These are phyloP conservation scores for Herpetomonas samuelpessoai DNA, from an alignment of 208 protist genomes.

Conservation along the genomic window DNA sequence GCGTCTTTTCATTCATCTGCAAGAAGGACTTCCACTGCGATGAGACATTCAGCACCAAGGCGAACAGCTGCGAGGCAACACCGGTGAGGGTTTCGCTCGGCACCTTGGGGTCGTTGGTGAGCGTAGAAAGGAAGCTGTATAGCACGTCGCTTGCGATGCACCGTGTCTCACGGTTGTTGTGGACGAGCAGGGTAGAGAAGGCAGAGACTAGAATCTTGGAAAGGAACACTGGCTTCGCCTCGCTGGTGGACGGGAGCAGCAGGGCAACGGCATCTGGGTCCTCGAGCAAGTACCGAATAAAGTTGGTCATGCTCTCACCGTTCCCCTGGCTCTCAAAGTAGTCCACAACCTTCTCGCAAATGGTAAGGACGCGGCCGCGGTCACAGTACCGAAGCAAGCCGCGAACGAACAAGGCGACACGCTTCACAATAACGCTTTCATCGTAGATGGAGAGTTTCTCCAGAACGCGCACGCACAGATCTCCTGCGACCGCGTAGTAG, in stretches of 20 bases:
- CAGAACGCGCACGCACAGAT: conserved; percentile 69
- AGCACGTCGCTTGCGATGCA: conserved; percentile 41
- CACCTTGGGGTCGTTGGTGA: conserved; percentile 62
- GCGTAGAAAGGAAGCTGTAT: conserved; percentile 60
- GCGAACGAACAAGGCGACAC: conserved; percentile 73
- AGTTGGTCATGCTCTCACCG: conserved; percentile 52
- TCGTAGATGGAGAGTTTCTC: conserved; percentile 46
- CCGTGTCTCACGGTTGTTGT: conserved; percentile 57
- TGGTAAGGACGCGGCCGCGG: conserved; percentile 58
- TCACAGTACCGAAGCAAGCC: conserved; percentile 70
- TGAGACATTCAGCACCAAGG: conserved; percentile 43
- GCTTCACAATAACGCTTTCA: conserved; percentile 52
- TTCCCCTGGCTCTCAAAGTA: conserved; percentile 65
- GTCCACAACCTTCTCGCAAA: conserved; percentile 45
- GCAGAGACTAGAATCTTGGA: conserved; percentile 53
- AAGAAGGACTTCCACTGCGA: conserved; percentile 63
- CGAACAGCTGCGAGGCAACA: conserved; percentile 76
- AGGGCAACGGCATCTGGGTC: conserved; percentile 53
- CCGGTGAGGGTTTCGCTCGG: conserved; percentile 45
- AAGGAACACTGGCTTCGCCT: conserved; percentile 59
- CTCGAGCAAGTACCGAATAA: conserved; percentile 71
- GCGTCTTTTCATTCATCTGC: conserved; percentile 49
- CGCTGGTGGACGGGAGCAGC: conserved; percentile 51
- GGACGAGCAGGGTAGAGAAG: conserved; percentile 52
- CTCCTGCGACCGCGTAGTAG: conserved; percentile 54